Evolutionary conservation across 345 rosid species (phyloP).

Genomic region (Leavenworthia alabamica): DNA sequence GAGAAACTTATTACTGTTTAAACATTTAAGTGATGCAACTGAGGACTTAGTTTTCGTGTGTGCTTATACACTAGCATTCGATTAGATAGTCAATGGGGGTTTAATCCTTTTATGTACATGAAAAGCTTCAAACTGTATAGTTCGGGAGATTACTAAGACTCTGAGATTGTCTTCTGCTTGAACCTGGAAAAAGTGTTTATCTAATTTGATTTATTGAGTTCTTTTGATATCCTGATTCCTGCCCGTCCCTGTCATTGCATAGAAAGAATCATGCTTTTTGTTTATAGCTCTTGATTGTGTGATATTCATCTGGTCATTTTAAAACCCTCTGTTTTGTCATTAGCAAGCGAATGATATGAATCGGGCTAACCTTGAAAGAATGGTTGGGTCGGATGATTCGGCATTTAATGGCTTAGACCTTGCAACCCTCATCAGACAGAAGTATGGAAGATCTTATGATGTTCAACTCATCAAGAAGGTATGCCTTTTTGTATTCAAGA

Average conservation of each 20-base stretch:
- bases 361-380: slow-evolving; percentile 80
- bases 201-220: background rate
- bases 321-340: background rate
- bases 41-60: background rate
- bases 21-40: background rate
- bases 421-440: slow-evolving; percentile 86
- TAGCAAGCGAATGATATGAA: slow-evolving; percentile 55
- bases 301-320: background rate
- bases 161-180: background rate
- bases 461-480: slow-evolving; percentile 95
- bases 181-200: background rate
- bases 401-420: slow-evolving; percentile 83
- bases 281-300: background rate
- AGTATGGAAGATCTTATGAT: slow-evolving; percentile 93
- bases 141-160: background rate
- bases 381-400: slow-evolving; percentile 86
- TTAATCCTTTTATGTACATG: background rate
- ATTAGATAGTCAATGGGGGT: background rate
- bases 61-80: background rate
- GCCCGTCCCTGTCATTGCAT: background rate
- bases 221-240: background rate
- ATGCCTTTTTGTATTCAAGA: slow-evolving; percentile 2
- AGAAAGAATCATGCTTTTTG: background rate
- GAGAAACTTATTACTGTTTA: background rate
- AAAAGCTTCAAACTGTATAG: background rate